Conservation (phyloP, 192 early-diverging fungal species). For the Backusella liffmaniae region DNA sequence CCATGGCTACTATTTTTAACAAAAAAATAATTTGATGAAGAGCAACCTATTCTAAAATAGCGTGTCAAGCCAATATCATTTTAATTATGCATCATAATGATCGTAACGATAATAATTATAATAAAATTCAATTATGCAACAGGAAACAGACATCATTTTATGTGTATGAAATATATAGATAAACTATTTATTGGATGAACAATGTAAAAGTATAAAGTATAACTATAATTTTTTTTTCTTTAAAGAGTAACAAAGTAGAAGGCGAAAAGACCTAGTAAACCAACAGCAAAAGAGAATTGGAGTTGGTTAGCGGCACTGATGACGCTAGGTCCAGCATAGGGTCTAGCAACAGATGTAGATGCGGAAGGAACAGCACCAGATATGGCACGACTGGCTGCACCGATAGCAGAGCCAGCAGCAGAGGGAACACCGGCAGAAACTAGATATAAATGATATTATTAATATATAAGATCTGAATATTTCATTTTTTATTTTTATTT, state of each 20-base stretch:
- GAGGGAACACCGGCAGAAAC: background rate
- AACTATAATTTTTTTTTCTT: background rate
- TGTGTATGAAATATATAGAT: background rate
- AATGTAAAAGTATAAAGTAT: background rate
- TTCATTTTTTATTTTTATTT: background rate
- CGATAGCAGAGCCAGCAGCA: background rate
- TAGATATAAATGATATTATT: background rate
- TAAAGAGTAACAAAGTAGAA: background rate
- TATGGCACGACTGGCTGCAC: background rate
- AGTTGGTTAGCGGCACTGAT: slow-evolving; percentile 5
- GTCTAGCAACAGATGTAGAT: background rate
- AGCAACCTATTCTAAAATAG: background rate
- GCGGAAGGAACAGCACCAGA: background rate
- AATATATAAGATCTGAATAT: background rate
- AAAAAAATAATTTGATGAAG: background rate
- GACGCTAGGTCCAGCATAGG: slow-evolving; percentile 12
- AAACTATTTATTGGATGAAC: background rate
- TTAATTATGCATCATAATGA: background rate
- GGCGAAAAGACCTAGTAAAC: background rate
- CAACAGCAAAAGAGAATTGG: background rate
- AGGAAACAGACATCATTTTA: background rate
- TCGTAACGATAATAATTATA: background rate
- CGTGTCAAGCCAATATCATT: background rate
- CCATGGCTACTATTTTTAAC: background rate
- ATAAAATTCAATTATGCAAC: background rate